A percentile compares a stretch with the other conserved stretches of the same genome.
Evolutionary conservation across 2,329 filamentous ascomycete species (phyloP).

Genomic region (Trichoderma afroharzianum): DNA sequence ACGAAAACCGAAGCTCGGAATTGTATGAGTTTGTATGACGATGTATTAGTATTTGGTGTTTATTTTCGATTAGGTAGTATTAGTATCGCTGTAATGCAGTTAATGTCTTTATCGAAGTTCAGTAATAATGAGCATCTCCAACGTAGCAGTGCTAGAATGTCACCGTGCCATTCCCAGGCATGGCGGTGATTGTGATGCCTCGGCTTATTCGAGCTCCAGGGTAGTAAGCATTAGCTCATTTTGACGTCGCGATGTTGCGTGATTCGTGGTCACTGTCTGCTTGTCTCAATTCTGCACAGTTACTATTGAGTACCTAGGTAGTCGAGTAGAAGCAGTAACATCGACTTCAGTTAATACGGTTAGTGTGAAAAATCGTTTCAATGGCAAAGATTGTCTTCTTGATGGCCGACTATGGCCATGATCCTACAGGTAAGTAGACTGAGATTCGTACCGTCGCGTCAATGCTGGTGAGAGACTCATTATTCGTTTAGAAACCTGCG

Average conservation of each 20-base stretch:
- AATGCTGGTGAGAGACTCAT: background rate
- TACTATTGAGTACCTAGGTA: background rate
- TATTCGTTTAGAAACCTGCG: constrained; percentile 42
- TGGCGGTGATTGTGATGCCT: background rate
- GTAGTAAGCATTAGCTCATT: background rate
- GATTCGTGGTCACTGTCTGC: background rate
- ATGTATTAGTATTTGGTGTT: background rate
- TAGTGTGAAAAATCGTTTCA: background rate
- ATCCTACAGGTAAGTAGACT: constrained; percentile 45
- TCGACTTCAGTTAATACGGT: background rate
- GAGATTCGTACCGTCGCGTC: background rate
- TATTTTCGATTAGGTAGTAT: background rate
- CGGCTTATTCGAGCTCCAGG: background rate
- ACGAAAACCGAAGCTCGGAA: background rate
- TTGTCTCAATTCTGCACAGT: background rate
- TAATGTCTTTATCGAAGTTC: background rate
- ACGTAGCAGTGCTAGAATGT: background rate
- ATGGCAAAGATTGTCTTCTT: constrained; percentile 42
- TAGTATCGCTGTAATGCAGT: background rate
- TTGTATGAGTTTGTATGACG: background rate
- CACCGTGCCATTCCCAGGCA: background rate
- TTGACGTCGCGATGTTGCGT: background rate
- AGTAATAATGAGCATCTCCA: background rate
- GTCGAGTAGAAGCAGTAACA: background rate
- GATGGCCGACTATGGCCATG: constrained; percentile 54